Evolutionary conservation across 2,329 filamentous ascomycete genomes (phyloP).

Genomic region (Microsporum ferrugineum): DNA sequence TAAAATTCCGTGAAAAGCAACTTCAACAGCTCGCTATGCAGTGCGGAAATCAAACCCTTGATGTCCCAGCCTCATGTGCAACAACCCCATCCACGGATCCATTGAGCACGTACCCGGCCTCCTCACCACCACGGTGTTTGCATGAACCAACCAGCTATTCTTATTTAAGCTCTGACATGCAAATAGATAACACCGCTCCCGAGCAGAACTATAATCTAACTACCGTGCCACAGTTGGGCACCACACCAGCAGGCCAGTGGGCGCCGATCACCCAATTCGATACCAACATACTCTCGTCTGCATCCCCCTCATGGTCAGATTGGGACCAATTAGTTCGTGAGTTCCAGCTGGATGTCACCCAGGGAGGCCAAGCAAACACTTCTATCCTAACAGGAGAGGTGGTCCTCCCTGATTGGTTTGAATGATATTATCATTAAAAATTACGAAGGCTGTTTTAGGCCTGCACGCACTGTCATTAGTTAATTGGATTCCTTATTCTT

Average conservation of each 20-base stretch:
- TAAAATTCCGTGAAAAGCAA: slow-evolving; percentile 43
- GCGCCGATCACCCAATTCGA: neutral
- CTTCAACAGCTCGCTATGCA: slow-evolving; percentile 16
- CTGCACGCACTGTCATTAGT: neutral
- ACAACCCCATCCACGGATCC: neutral
- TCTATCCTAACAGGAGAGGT: neutral
- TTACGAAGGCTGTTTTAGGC: neutral
- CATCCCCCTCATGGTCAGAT: slow-evolving; percentile 12
- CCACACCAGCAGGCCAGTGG: neutral
- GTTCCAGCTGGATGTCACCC: slow-evolving; percentile 13
- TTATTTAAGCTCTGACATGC: neutral
- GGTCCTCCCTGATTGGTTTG: slow-evolving; percentile 11
- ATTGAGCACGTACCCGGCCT: neutral
- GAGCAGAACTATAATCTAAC: neutral
- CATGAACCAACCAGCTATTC: neutral
- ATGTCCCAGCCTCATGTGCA: slow-evolving; percentile 2
- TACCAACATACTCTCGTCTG: neutral
- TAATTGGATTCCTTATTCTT: neutral
- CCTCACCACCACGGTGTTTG: neutral
- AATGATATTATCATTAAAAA: slow-evolving; percentile 3
- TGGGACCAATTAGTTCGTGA: slow-evolving; percentile 15
- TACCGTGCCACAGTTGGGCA: neutral
- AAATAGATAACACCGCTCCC: neutral
- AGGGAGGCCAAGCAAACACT: slow-evolving; percentile 1
- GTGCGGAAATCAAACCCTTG: slow-evolving; percentile 17